phyloP scores from a whole-genome alignment of 805 yeast genomes.

The Ogataea angusta region DNA sequence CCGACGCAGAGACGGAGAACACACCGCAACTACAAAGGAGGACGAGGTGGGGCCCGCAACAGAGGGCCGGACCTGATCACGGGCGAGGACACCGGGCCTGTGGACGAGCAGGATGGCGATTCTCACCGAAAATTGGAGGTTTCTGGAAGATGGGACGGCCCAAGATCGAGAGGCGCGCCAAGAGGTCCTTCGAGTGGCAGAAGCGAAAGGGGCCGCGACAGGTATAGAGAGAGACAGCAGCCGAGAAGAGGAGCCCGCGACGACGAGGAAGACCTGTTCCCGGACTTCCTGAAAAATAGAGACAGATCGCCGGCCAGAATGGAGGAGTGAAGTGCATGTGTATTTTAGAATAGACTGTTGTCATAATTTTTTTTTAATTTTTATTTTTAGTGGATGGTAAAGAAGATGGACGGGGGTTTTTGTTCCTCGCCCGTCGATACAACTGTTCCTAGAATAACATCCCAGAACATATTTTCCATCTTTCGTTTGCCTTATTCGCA shows the following conservation, averaged over 20 bases:
- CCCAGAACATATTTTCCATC: slow-evolving; percentile 84
- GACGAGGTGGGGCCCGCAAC: slow-evolving; percentile 2
- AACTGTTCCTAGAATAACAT: slow-evolving; percentile 56
- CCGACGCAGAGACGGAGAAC: slow-evolving; percentile 28
- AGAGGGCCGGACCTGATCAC: slow-evolving; percentile 33
- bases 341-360: not conserved
- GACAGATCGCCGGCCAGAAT: slow-evolving; percentile 27
- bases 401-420: slow-evolving; percentile 15
- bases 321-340: slow-evolving; percentile 1
- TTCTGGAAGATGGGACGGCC: slow-evolving; percentile 24
- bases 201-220: slow-evolving; percentile 10
- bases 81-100: slow-evolving; percentile 22
- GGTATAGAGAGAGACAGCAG: slow-evolving; percentile 15
- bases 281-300: slow-evolving; percentile 27
- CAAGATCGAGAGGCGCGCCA: slow-evolving; percentile 2
- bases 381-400: slow-evolving; percentile 17
- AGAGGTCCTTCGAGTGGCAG: slow-evolving; percentile 14
- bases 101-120: slow-evolving; percentile 3
- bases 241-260: slow-evolving; percentile 14
- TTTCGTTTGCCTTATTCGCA: slow-evolving; percentile 35
- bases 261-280: slow-evolving; percentile 37
- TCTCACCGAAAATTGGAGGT: slow-evolving; percentile 22
- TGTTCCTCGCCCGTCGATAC: slow-evolving; percentile 42
- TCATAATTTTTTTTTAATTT: slow-evolving; percentile 1
- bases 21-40: slow-evolving; percentile 17